These are phyloP conservation scores for Geotrichum histeridarum DNA, from an alignment of 1,139 yeast genomes.

Conservation along the genomic window DNA sequence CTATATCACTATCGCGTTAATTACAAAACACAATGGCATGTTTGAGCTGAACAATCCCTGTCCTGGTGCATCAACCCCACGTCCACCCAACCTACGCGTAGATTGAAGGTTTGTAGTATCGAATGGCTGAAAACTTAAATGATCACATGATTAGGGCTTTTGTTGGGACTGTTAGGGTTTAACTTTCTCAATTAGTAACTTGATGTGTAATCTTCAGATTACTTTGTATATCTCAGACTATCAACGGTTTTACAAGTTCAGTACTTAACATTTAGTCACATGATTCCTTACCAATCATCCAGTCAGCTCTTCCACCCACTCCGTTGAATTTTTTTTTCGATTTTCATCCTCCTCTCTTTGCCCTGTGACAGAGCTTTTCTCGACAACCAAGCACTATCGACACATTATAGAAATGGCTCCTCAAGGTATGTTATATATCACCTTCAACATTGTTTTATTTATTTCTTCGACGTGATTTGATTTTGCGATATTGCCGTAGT, in stretches of 20 bases:
- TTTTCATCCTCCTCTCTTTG: slow-evolving; percentile 8
- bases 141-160: neutral
- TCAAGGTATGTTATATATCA: slow-evolving; percentile 10
- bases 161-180: neutral
- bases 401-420: slow-evolving; percentile 19
- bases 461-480: neutral
- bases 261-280: too few relatives aligned
- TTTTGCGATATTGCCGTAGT: neutral
- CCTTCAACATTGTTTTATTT: neutral
- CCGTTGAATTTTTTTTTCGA: slow-evolving; percentile 11
- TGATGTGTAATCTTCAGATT: too few relatives aligned
- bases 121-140: too few relatives aligned
- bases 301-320: slow-evolving; percentile 4
- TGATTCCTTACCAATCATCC: neutral
- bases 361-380: slow-evolving; percentile 18
- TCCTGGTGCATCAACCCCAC: too few relatives aligned
- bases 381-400: slow-evolving; percentile 17
- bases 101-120: too few relatives aligned
- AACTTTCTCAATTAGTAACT: neutral
- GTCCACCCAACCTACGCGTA: too few relatives aligned
- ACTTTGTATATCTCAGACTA: too few relatives aligned
- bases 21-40: too few relatives aligned
- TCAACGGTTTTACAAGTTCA: too few relatives aligned
- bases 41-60: too few relatives aligned
- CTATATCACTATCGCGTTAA: too few relatives aligned